Conservation (phyloP, 306 rosid species). For the Cicer judaicum region DNA sequence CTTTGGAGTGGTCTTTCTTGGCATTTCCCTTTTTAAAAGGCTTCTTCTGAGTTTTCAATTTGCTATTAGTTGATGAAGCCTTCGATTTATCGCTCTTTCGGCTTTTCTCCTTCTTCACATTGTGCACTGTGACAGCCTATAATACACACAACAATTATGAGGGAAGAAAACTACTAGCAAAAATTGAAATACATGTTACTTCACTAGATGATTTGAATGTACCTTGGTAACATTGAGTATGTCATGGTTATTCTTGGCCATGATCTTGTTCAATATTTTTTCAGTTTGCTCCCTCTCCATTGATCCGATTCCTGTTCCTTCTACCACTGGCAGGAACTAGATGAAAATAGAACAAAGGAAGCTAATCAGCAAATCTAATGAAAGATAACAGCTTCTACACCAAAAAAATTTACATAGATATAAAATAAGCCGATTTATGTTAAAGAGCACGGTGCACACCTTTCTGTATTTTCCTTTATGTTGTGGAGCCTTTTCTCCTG, state of each 20-base stretch:
- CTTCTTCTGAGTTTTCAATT: conserved; percentile 70
- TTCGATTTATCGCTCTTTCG: conserved; percentile 51
- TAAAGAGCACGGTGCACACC: conserved; percentile 48
- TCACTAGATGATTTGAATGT: conserved; percentile 25
- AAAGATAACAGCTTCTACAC: conserved; percentile 23
- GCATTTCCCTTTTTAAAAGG: conserved; percentile 61
- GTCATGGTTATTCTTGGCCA: conserved; percentile 83
- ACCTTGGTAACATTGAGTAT: conserved; percentile 86
- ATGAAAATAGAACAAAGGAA: conserved; percentile 39
- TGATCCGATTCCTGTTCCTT: conserved; percentile 65
- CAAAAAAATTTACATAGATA: conserved; percentile 14
- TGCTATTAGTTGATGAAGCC: conserved; percentile 56
- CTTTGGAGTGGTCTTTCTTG: conserved; percentile 64
- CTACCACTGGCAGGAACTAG: conserved; percentile 91
- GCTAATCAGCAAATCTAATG: conserved; percentile 22
- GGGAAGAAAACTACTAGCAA: neutral
- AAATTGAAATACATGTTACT: conserved; percentile 21
- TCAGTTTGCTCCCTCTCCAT: conserved; percentile 83
- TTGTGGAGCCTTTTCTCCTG: conserved; percentile 79
- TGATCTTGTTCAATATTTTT: conserved; percentile 79
- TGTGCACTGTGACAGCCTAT: conserved; percentile 80
- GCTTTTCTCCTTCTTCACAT: conserved; percentile 78
- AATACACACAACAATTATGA: conserved; percentile 23
- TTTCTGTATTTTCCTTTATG: conserved; percentile 87
- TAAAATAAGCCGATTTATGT: conserved; percentile 16